Conservation (phyloP, 768 basidiomycete genomes). For the Boletus reticulatus region DNA sequence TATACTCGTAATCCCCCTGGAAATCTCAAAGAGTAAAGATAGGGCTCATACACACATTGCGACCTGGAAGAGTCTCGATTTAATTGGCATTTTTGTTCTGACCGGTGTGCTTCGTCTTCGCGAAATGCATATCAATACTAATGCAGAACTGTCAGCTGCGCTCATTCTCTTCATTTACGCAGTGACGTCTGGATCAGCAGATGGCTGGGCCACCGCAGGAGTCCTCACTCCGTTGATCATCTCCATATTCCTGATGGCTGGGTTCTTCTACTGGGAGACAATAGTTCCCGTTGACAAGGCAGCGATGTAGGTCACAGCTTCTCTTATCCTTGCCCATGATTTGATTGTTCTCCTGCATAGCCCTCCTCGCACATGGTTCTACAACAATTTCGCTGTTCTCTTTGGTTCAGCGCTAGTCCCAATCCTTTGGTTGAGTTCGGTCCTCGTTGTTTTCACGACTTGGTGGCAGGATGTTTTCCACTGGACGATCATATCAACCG, state of each 20-base stretch:
- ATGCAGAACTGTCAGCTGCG: slow-evolving; percentile 24
- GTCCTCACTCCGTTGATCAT: slow-evolving; percentile 48
- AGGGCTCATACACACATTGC: background rate
- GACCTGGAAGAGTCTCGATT: slow-evolving; percentile 35
- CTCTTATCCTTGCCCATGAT: background rate
- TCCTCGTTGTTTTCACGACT: slow-evolving; percentile 35
- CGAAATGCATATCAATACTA: background rate
- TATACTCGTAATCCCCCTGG: slow-evolving; percentile 34
- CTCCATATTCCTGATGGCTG: slow-evolving; percentile 37
- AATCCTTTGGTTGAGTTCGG: slow-evolving; percentile 40
- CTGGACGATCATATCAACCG: slow-evolving; percentile 41
- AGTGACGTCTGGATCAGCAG: slow-evolving; percentile 44
- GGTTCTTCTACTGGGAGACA: slow-evolving; percentile 54
- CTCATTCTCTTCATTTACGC: slow-evolving; percentile 42
- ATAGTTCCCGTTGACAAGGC: slow-evolving; percentile 39
- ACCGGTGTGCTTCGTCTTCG: slow-evolving; percentile 26
- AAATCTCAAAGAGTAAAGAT: slow-evolving; percentile 1
- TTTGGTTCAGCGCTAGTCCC: slow-evolving; percentile 37
- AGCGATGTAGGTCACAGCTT: slow-evolving; percentile 34
- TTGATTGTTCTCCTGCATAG: slow-evolving; percentile 15
- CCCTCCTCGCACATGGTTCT: slow-evolving; percentile 44
- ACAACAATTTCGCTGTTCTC: slow-evolving; percentile 40
- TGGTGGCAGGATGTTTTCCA: slow-evolving; percentile 41
- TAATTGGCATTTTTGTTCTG: slow-evolving; percentile 40
- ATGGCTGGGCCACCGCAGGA: slow-evolving; percentile 46